Conservation (phyloP, 768 basidiomycete species). For the Suillus alpinus region DNA sequence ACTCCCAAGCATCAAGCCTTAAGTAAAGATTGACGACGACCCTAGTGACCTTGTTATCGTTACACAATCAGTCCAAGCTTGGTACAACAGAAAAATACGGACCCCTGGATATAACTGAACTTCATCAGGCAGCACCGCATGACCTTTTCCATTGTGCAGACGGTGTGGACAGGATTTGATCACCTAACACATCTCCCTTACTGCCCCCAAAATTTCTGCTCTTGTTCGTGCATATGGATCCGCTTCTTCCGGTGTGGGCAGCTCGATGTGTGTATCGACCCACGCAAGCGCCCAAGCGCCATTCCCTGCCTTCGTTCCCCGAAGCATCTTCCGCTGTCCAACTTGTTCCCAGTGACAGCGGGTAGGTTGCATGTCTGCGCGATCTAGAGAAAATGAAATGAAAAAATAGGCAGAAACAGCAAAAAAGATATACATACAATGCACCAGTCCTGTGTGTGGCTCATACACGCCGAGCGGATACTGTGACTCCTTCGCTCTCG, state of each 20-base stretch:
- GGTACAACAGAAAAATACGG: not conserved
- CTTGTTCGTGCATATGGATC: conserved; percentile 22
- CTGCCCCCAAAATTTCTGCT: conserved; percentile 6
- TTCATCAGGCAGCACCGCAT: not conserved
- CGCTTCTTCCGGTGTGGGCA: conserved; percentile 20
- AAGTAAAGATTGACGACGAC: not conserved
- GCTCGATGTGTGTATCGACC: conserved; percentile 56
- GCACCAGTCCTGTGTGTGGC: conserved; percentile 71
- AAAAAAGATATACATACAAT: conserved; percentile 50
- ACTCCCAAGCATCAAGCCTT: not conserved
- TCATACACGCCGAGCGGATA: conserved; percentile 76
- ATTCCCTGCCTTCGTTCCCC: conserved; percentile 73
- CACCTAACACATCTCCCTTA: not conserved
- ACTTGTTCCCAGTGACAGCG: conserved; percentile 57
- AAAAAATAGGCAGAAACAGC: not conserved
- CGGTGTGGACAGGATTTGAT: not conserved
- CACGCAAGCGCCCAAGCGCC: conserved; percentile 81
- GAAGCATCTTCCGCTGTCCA: conserved; percentile 52
- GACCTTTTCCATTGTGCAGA: not conserved
- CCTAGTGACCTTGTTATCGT: not conserved
- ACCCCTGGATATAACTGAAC: not conserved
- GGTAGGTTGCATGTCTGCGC: conserved; percentile 75
- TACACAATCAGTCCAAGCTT: not conserved
- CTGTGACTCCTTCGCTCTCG: conserved; percentile 25
- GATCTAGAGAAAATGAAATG: conserved; percentile 46